phyloP scores from a whole-genome alignment of 2,329 filamentous ascomycete genomes.

The Lasiodiplodia hormozganensis region DNA sequence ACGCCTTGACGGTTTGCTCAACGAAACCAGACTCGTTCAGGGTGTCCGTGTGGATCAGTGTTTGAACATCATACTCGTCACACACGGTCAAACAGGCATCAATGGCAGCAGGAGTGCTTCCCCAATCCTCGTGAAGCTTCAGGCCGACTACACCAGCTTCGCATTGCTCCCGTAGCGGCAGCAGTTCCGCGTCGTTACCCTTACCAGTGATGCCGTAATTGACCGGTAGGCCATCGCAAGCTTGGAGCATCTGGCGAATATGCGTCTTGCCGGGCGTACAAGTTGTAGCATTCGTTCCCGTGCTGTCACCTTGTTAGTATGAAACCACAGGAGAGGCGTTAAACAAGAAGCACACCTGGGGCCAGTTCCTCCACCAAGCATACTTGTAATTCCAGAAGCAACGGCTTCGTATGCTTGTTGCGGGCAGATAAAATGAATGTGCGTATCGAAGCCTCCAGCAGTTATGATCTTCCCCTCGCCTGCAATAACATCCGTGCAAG shows the following conservation, averaged over 20 bases:
- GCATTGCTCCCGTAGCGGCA: constrained; percentile 78
- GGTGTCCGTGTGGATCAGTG: constrained; percentile 89
- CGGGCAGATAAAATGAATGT: constrained; percentile 95
- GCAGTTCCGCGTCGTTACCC: constrained; percentile 80
- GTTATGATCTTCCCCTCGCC: constrained; percentile 91
- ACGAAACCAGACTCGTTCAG: constrained; percentile 98
- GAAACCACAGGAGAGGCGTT: background rate
- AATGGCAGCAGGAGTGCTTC: constrained; percentile 87
- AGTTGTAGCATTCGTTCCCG: constrained; percentile 89
- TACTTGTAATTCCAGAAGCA: constrained; percentile 85
- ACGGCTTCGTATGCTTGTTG: constrained; percentile 87
- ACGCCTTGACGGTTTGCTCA: constrained; percentile 84
- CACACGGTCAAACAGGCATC: constrained; percentile 82
- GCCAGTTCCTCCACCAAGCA: constrained; percentile 89
- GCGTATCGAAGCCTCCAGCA: constrained; percentile 85
- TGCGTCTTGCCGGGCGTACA: constrained; percentile 87
- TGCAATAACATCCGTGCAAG: constrained; percentile 89
- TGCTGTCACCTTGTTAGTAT: constrained; percentile 57
- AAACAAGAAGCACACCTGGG: constrained; percentile 67
- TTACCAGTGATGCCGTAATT: constrained; percentile 94
- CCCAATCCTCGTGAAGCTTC: constrained; percentile 97
- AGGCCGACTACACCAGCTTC: constrained; percentile 85
- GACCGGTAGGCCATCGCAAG: constrained; percentile 78
- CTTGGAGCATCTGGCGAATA: constrained; percentile 89
- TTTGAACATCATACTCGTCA: constrained; percentile 91